Conservation (phyloP, 2,329 filamentous ascomycete genomes). For the Penicillium fuscoglaucum region DNA sequence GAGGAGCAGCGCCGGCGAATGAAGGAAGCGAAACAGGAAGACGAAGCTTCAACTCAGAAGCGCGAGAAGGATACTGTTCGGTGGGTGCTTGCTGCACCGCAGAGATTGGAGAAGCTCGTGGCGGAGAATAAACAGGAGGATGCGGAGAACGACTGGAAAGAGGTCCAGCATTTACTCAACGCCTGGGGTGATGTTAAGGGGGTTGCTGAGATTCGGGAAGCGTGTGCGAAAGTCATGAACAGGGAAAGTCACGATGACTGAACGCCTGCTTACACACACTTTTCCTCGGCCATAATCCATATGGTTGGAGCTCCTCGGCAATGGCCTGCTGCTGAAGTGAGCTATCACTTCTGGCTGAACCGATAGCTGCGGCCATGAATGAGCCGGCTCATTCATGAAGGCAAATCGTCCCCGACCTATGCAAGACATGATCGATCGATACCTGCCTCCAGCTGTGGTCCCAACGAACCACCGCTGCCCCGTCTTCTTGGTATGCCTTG, state of each 20-base stretch:
- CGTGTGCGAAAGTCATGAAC: slow-evolving; percentile 44
- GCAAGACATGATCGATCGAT: neutral
- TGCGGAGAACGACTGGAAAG: slow-evolving; percentile 45
- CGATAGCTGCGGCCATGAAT: neutral
- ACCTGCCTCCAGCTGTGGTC: neutral
- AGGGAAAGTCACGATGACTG: slow-evolving; percentile 26
- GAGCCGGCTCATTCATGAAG: slow-evolving; percentile 1
- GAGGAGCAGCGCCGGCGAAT: slow-evolving; percentile 37
- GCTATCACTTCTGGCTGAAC: neutral
- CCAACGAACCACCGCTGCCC: neutral
- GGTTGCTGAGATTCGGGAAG: slow-evolving; percentile 41
- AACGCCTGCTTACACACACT: slow-evolving; percentile 5
- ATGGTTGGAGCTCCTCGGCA: neutral
- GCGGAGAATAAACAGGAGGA: slow-evolving; percentile 42
- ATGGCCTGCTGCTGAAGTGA: neutral
- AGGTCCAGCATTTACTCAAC: slow-evolving; percentile 40
- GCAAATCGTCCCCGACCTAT: neutral
- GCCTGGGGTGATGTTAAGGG: slow-evolving; percentile 48
- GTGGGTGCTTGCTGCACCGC: slow-evolving; percentile 48
- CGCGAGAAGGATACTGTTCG: slow-evolving; percentile 45
- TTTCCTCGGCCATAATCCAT: neutral
- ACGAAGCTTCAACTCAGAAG: slow-evolving; percentile 21
- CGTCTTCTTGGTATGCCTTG: neutral
- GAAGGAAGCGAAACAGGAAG: slow-evolving; percentile 26
- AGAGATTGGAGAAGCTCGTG: slow-evolving; percentile 39